Conservation (phyloP, 2,329 filamentous ascomycete species). For the Penicillium sp. region DNA sequence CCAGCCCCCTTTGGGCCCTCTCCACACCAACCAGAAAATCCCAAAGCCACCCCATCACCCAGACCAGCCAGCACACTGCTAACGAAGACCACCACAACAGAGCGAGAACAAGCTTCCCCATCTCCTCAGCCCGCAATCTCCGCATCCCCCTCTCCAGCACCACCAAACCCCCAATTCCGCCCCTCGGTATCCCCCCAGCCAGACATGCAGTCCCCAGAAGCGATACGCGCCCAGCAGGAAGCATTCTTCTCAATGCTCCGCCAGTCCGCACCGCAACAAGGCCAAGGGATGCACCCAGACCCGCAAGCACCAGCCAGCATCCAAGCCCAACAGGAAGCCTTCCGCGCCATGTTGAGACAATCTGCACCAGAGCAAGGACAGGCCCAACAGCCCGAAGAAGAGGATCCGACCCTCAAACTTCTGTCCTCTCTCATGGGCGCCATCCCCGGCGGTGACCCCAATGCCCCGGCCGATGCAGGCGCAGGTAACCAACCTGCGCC, state of each 20-base stretch:
- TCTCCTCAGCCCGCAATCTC: conserved; percentile 21
- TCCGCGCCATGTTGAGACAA: conserved; percentile 42
- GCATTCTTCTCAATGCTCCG: conserved; percentile 41
- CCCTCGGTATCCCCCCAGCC: conserved; percentile 18
- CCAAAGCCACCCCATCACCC: neutral
- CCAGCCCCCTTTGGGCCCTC: too few species aligned
- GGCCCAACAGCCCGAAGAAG: conserved; percentile 18
- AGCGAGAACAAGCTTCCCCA: conserved; percentile 25
- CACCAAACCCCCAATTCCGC: conserved; percentile 23
- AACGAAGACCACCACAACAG: conserved; percentile 17
- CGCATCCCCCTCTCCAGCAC: conserved; percentile 29
- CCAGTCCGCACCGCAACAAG: conserved; percentile 24
- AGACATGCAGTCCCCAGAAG: conserved; percentile 31
- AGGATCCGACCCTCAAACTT: conserved; percentile 39
- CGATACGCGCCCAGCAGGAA: conserved; percentile 42
- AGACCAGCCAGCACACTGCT: neutral
- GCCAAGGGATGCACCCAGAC: conserved; percentile 12
- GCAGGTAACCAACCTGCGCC: conserved; percentile 11
- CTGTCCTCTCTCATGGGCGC: conserved; percentile 37
- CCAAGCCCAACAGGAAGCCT: conserved; percentile 40
- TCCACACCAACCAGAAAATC: neutral
- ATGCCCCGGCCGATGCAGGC: conserved; percentile 19
- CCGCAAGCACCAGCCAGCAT: conserved; percentile 21
- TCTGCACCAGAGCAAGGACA: conserved; percentile 22
- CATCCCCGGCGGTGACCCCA: conserved; percentile 24